phyloP scores from a whole-genome alignment of 305 asterid species.

The Fraxinus baroniana region DNA sequence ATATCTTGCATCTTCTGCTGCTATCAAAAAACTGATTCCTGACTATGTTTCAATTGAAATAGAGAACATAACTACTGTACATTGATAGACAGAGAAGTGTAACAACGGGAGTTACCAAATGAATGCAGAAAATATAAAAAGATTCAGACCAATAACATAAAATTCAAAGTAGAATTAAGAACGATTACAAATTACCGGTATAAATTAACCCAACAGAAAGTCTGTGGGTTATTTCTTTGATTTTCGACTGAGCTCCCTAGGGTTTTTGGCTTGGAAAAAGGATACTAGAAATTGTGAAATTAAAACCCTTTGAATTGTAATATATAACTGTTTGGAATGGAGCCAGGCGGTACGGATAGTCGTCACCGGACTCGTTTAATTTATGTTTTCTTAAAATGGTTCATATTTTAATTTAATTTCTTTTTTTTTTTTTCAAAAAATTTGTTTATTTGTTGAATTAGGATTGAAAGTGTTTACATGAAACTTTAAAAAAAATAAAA shows the following conservation, averaged over 20 bases:
- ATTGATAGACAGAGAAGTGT: neutral
- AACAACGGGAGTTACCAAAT: neutral
- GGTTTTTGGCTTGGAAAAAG: neutral
- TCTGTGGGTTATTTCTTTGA: neutral
- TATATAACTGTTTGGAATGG: neutral
- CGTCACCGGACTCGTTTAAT: neutral
- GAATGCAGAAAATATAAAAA: neutral
- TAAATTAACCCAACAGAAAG: neutral
- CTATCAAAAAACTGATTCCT: neutral
- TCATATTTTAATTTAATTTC: no score
- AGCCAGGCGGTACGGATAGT: neutral
- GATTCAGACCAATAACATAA: neutral
- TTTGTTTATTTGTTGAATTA: no score
- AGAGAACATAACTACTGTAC: neutral
- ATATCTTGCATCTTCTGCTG: neutral
- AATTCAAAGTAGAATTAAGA: neutral
- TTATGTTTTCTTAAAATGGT: constrained; percentile 5
- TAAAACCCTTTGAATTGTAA: neutral
- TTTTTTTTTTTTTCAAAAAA: no score
- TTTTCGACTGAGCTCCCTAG: neutral
- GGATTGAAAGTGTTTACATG: no score
- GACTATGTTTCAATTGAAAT: neutral
- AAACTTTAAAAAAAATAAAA: no score
- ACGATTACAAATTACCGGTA: neutral
- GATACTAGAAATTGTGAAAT: neutral